A percentile compares a stretch with the other conserved stretches of the same genome.
phyloP scores from a whole-genome alignment of 2,329 filamentous ascomycete genomes.

The Epichloe gansuensis region DNA sequence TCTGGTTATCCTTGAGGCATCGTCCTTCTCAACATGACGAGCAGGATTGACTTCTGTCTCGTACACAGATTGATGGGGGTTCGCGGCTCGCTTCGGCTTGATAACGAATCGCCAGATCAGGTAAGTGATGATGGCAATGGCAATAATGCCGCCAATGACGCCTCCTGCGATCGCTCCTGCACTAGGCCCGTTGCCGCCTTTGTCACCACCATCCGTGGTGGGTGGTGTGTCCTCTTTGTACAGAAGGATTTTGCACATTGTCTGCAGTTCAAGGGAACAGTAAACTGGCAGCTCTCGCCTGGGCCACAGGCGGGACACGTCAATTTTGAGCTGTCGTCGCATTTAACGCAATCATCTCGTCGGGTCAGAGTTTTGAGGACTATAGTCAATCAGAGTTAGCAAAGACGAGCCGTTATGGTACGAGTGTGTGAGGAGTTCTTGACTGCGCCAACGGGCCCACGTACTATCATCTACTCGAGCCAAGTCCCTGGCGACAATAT shows the following conservation, averaged over 20 bases:
- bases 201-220: constrained; percentile 8
- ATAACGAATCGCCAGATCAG: constrained; percentile 81
- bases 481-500: constrained; percentile 15
- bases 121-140: constrained; percentile 63
- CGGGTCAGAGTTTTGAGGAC: constrained; percentile 22
- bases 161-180: constrained; percentile 83
- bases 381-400: constrained; percentile 5
- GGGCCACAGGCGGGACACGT: constrained; percentile 33
- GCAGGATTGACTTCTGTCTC: constrained; percentile 40
- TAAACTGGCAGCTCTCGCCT: constrained; percentile 33
- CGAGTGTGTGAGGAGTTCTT: not conserved
- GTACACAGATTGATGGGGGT: constrained; percentile 37
- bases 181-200: constrained; percentile 42
- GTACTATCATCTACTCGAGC: constrained; percentile 20
- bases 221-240: constrained; percentile 16
- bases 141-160: constrained; percentile 71
- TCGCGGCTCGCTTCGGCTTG: constrained; percentile 60
- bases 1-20: constrained; percentile 27
- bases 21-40: constrained; percentile 34
- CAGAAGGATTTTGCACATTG: constrained; percentile 38
- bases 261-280: constrained; percentile 31
- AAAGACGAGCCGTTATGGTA: not conserved
- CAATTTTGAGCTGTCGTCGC: constrained; percentile 28
- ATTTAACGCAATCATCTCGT: constrained; percentile 34
- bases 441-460: constrained; percentile 4